Conservation (phyloP, 73 alveolate species). For the Blepharisma stoltei region DNA sequence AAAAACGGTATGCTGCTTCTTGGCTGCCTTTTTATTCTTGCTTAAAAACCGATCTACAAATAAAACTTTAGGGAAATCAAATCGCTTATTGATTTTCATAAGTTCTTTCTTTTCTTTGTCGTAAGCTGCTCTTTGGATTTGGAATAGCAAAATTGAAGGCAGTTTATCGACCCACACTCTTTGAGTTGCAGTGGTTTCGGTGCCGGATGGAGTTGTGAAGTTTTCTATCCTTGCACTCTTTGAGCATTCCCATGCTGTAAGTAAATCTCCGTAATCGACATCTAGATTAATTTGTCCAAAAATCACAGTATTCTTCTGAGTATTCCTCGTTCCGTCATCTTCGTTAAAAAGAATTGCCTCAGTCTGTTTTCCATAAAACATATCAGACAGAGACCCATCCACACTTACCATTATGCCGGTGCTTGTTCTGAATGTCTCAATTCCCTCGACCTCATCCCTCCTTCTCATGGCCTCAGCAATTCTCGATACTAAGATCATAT, state of each 20-base stretch:
- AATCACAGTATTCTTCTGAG: constrained; percentile 35
- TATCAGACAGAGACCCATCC: constrained; percentile 9
- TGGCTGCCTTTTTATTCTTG: constrained; percentile 47
- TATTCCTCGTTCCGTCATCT: constrained; percentile 19
- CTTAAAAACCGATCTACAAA: constrained; percentile 67
- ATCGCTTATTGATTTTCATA: constrained; percentile 50
- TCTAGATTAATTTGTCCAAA: constrained; percentile 57
- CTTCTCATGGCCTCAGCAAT: constrained; percentile 61
- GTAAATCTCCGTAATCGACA: constrained; percentile 46
- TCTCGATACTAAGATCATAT: constrained; percentile 64
- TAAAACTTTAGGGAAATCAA: constrained; percentile 65
- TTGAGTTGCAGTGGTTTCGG: constrained; percentile 45
- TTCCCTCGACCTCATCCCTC: neutral
- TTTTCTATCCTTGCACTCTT: constrained; percentile 41
- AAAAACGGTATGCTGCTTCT: constrained; percentile 43
- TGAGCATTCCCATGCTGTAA: constrained; percentile 71
- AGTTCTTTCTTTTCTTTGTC: constrained; percentile 41
- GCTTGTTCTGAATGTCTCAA: neutral
- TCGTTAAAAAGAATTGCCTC: constrained; percentile 32
- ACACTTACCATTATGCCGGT: constrained; percentile 5
- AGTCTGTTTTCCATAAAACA: constrained; percentile 39
- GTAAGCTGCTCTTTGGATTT: constrained; percentile 58
- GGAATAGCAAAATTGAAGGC: constrained; percentile 60
- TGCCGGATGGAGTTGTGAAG: constrained; percentile 46
- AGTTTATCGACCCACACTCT: constrained; percentile 53